phyloP scores from a whole-genome alignment of 768 basidiomycete genomes.

The Tricholoma furcatifolium region DNA sequence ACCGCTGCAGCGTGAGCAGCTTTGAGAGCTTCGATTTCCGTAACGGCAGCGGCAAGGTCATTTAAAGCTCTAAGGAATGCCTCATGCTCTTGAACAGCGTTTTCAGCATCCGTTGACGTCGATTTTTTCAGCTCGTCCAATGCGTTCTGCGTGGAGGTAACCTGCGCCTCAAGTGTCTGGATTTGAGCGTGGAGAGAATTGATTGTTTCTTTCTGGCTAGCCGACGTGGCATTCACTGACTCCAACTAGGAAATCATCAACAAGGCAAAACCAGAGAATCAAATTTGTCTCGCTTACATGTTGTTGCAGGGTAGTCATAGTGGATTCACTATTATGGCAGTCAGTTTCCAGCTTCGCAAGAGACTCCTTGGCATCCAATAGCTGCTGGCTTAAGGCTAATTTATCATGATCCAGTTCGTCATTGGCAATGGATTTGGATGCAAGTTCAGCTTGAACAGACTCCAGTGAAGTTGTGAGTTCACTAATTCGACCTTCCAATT shows the following conservation, averaged over 20 bases:
- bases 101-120: conserved; percentile 39
- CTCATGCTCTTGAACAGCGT: conserved; percentile 60
- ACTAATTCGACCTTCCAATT: conserved; percentile 53
- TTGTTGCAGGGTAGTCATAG: conserved; percentile 41
- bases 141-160: conserved; percentile 48
- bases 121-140: conserved; percentile 48
- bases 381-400: conserved; percentile 44
- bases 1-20: conserved; percentile 47
- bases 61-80: conserved; percentile 62
- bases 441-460: conserved; percentile 41
- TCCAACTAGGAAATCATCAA: conserved; percentile 43
- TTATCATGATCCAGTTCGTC: conserved; percentile 51
- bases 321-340: conserved; percentile 28
- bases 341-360: conserved; percentile 36
- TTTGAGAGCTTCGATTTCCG: conserved; percentile 52
- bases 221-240: conserved; percentile 38
- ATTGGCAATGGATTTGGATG: conserved; percentile 42
- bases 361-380: conserved; percentile 40
- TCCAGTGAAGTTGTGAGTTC: conserved; percentile 51
- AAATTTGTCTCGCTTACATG: conserved; percentile 43
- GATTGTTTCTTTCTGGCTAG: conserved; percentile 44
- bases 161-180: conserved; percentile 47
- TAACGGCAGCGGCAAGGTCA: conserved; percentile 53
- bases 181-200: conserved; percentile 50
- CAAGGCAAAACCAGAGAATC: not conserved